Evolutionary conservation across 495 filamentous ascomycete genomes (phyloP).

Genomic region (Penicillium parvum): DNA sequence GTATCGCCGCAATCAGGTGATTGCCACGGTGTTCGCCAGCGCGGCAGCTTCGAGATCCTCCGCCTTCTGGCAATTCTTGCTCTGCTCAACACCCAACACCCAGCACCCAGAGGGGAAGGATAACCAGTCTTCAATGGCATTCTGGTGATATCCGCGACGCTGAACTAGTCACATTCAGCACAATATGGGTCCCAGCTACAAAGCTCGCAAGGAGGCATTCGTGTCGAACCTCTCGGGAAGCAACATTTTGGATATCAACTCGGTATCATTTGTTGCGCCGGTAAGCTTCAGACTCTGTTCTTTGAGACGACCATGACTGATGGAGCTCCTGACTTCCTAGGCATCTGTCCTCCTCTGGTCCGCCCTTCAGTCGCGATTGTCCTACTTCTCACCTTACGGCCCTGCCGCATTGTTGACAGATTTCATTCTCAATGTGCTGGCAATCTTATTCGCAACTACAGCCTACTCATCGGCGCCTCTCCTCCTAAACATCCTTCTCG

Average conservation of each 20-base stretch:
- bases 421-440: conserved; percentile 79
- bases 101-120: no score
- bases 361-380: conserved; percentile 77
- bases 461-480: conserved; percentile 74
- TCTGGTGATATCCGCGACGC: background rate
- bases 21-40: conserved; percentile 7
- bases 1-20: conserved; percentile 9
- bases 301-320: conserved; percentile 1
- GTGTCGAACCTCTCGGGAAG: conserved; percentile 92
- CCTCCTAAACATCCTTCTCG: conserved; percentile 70
- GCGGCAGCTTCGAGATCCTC: conserved; percentile 1
- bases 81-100: background rate
- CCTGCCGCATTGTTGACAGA: conserved; percentile 66
- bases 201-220: conserved; percentile 88
- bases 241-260: conserved; percentile 77
- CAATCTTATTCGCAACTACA: conserved; percentile 78
- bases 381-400: conserved; percentile 75
- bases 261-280: conserved; percentile 75
- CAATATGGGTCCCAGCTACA: conserved; percentile 65
- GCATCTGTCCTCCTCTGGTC: conserved; percentile 83
- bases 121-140: conserved; percentile 2
- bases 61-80: background rate
- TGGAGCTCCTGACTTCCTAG: conserved; percentile 47
- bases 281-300: conserved; percentile 47
- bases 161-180: background rate